Evolutionary conservation across 2,329 filamentous ascomycete genomes (phyloP), one percentile per base, ranked within the genome.

Genomic region (Epichloe baconii): DNA sequence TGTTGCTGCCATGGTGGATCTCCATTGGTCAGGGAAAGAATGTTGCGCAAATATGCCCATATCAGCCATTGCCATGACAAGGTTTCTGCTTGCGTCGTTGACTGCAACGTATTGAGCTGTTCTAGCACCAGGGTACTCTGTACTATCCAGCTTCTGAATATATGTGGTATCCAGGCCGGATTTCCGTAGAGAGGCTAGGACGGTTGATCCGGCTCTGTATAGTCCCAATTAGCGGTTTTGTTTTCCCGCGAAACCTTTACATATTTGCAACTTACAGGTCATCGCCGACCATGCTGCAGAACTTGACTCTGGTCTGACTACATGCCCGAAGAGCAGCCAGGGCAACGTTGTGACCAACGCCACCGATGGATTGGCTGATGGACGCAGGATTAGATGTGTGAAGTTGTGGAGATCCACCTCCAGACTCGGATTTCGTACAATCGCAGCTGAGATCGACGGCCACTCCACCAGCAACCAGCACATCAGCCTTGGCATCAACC

Each of bases 41-140:
- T 76, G 69, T 15, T 68, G 62, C n/a, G 81, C 76, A 46, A 95
- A 79, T 59, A 95, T 91, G 51, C 75, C 79, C 89, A 97, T 96
- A 63, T 97, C 93, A 4, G 91, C 90, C 88, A 96, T 95, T 44
- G 89, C 91, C 55, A 96, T 68, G n/a, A 90, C 76, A 2, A 98
- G 78, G 56, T 90, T 85, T 65, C 89, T 94, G 53, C 84, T 80
- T 0, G 74, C 73, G 62, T 94, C 86, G 64, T 97, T 98, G 56
- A 97, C 74, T 15, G 91, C 86, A 3, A 97, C 79, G 64, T 97
- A 97, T 65, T 96, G 89, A 0, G 90, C 88, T 2, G 91, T 97
- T 51, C 86, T 78, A 35, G 74, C 75, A 1, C 76, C 74, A 3
- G 72, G 72, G 21, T 66, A 69, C 53, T 71, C 70, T 43, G 74